Conservation (phyloP, 768 basidiomycete species). For the Termitomyces sp. region DNA sequence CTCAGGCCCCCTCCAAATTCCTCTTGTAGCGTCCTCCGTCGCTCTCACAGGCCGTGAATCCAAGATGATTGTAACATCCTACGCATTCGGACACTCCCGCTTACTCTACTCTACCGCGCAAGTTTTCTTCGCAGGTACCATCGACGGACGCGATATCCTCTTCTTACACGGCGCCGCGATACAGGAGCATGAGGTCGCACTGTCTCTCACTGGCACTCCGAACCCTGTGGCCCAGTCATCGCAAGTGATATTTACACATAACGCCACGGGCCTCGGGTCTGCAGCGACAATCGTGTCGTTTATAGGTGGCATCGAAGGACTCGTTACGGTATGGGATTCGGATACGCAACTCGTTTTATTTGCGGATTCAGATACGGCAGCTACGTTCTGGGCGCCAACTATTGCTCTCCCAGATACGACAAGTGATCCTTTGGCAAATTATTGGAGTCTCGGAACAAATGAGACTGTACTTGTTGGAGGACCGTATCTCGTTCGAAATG, state of each 20-base stretch:
- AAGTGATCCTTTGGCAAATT: conserved; percentile 43
- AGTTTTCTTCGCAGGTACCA: conserved; percentile 60
- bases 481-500: conserved; percentile 59
- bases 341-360: conserved; percentile 62
- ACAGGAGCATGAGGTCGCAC: conserved; percentile 50
- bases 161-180: conserved; percentile 53
- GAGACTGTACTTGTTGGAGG: conserved; percentile 59
- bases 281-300: conserved; percentile 45
- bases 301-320: conserved; percentile 48
- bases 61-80: conserved; percentile 68
- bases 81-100: conserved; percentile 57
- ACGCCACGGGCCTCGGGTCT: conserved; percentile 4
- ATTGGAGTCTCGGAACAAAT: conserved; percentile 73
- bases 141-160: conserved; percentile 58
- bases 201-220: conserved; percentile 41
- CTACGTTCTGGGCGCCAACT: conserved; percentile 73
- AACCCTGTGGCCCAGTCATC: conserved; percentile 27
- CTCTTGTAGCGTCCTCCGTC: conserved; percentile 45
- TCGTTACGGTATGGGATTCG: conserved; percentile 64
- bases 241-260: conserved; percentile 24
- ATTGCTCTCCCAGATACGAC: conserved; percentile 31
- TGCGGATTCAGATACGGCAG: conserved; percentile 59
- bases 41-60: conserved; percentile 66
- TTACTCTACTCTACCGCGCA: conserved; percentile 69
- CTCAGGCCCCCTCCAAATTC: conserved; percentile 40